These are phyloP conservation scores for Blastomyces emzantsi DNA, from an alignment of 2,329 filamentous ascomycete genomes.

Conservation along the genomic window DNA sequence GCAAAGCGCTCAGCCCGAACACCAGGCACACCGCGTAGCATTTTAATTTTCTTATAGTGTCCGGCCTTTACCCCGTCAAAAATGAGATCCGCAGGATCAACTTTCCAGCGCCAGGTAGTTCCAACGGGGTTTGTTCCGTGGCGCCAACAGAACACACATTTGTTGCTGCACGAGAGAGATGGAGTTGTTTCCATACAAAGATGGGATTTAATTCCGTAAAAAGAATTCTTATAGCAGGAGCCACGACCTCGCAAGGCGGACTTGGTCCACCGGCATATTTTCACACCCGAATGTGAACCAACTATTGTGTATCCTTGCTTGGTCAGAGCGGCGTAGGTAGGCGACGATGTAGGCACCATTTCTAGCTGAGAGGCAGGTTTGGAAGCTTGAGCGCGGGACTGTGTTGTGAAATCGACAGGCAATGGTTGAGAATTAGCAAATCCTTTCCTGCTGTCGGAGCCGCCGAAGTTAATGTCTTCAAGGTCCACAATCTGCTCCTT, in stretches of 20 bases:
- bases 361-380: slow-evolving; percentile 52
- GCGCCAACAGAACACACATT: slow-evolving; percentile 98
- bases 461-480: slow-evolving; percentile 61
- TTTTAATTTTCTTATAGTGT: slow-evolving; percentile 97
- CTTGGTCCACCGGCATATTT: slow-evolving; percentile 98
- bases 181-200: slow-evolving; percentile 98
- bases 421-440: slow-evolving; percentile 42
- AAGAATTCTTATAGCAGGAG: slow-evolving; percentile 95
- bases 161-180: slow-evolving; percentile 91
- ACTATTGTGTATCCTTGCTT: slow-evolving; percentile 97
- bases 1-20: slow-evolving; percentile 85
- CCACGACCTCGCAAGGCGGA: slow-evolving; percentile 87
- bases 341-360: slow-evolving; percentile 88
- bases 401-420: slow-evolving; percentile 71
- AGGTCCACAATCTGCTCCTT: slow-evolving; percentile 58
- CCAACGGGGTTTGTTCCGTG: slow-evolving; percentile 96
- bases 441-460: background rate
- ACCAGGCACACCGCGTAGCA: slow-evolving; percentile 87
- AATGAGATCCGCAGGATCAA: slow-evolving; percentile 82
- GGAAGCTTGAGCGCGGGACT: slow-evolving; percentile 31
- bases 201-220: slow-evolving; percentile 94
- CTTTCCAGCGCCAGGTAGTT: slow-evolving; percentile 93
- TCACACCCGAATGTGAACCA: slow-evolving; percentile 89
- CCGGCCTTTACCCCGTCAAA: slow-evolving; percentile 83
- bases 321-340: slow-evolving; percentile 78